Evolutionary conservation across 805 yeast genomes (phyloP), one percentile per base, ranked within the genome.

Genomic region (Cyberlindnera meyerae): DNA sequence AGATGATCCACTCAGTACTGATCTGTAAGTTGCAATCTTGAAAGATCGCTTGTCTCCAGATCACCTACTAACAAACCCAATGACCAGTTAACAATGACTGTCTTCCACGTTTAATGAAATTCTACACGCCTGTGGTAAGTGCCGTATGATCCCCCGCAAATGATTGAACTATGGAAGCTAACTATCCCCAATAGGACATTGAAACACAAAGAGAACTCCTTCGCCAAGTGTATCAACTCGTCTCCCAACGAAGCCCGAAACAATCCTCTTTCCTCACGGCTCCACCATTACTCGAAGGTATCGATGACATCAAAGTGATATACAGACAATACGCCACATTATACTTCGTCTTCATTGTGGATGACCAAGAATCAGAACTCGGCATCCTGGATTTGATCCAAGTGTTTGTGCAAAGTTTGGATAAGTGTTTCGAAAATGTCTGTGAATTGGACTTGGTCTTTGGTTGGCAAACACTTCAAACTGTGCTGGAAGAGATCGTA

Each of bases 391-490:
- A 93, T 59, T 64, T 93, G 54, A 90, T 93, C 39, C 98, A 93
- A 58, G 97, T 93, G 29, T 90, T 93, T 68, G 98, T 93, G 4
- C 97, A 93, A 59, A 83, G 95, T 36, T 70, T 93, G 47, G 96
- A 93, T 57, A 77, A 82, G 40, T 93, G 98, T 60, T 93, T 93
- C 62, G 80, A 79, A 43, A 89, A 88, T 53, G 98, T 93, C 6
- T 89, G 96, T 59, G 98, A 93, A 57, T 69, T 93, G 49, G 98
- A 93, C 62, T 69, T 93, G 44, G 96, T 93, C n/a, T 90, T 89
- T 63, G 97, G 97, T 13, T 93, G 98, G 97, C 97, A 93, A 61
- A 94, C 88, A 5, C 65, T 90, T 22, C 94, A 90, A 57, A 82
- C 95, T 2, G 96, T 90, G 2, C 60, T 89, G 33, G 93, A 82